These are phyloP conservation scores for Closterium sp. DNA, from an alignment of 139 green algal species.

Conservation along the genomic window DNA sequence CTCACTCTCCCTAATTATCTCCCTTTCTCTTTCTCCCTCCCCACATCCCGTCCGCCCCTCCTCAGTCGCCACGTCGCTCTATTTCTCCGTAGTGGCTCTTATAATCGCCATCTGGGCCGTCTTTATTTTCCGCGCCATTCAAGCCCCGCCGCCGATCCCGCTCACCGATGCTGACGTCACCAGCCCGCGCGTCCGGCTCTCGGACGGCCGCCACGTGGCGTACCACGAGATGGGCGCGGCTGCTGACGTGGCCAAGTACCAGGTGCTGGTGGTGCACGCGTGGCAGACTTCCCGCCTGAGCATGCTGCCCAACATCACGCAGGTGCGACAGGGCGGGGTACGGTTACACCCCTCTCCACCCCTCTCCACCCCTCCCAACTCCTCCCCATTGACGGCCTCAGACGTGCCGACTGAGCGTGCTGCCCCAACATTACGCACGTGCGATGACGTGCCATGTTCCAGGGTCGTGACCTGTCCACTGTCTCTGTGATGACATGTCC, in stretches of 20 bases:
- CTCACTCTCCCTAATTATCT: no score
- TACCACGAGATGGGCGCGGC: conserved; percentile 24
- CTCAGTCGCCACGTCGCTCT: background rate
- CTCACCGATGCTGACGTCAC: conserved; percentile 1
- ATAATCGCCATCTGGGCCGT: background rate
- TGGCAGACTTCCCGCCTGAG: background rate
- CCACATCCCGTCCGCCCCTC: no score
- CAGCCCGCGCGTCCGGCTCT: conserved; percentile 34
- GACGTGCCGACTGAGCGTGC: no score
- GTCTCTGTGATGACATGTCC: no score
- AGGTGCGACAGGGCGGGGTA: no score
- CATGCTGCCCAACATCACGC: conserved; percentile 22
- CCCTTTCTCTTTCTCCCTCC: no score
- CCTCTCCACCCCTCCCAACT: no score
- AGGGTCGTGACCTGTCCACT: background rate
- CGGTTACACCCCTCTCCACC: no score
- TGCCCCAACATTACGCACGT: no score
- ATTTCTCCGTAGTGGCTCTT: background rate
- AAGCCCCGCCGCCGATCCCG: conserved; percentile 1
- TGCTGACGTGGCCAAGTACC: conserved; percentile 10
- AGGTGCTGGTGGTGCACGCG: conserved; percentile 33
- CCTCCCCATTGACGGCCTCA: no score
- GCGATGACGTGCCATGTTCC: background rate
- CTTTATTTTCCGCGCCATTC: conserved; percentile 14
- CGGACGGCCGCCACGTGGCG: conserved; percentile 37